A percentile compares a stretch with the other conserved stretches of the same genome.
Conservation (phyloP, 2,329 filamentous ascomycete species). For the Cladophialophora immunda region DNA sequence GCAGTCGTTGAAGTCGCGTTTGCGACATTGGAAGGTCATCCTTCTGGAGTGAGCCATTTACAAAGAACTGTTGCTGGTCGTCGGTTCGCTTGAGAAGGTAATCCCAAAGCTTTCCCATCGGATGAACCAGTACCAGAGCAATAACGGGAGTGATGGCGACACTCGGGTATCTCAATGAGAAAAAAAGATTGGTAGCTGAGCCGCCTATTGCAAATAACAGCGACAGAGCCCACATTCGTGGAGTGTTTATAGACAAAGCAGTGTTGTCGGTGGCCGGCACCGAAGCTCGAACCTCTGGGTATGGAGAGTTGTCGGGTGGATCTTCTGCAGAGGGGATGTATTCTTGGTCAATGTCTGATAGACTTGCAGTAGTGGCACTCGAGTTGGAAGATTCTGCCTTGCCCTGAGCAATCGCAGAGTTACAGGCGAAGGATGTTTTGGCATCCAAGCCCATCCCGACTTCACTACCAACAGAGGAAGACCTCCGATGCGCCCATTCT, state of each 20-base stretch:
- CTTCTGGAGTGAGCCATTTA: constrained; percentile 65
- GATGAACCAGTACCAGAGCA: constrained; percentile 83
- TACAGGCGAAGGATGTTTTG: constrained; percentile 45
- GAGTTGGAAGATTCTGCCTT: constrained; percentile 42
- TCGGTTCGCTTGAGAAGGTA: constrained; percentile 68
- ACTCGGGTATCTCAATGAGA: constrained; percentile 88
- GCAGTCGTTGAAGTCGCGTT: constrained; percentile 53
- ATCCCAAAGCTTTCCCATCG: constrained; percentile 83
- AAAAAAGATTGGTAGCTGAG: constrained; percentile 86
- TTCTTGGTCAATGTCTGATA: constrained; percentile 47
- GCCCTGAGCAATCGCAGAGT: constrained; percentile 28
- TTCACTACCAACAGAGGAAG: constrained; percentile 45
- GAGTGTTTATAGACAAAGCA: constrained; percentile 80
- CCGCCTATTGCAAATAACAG: constrained; percentile 81
- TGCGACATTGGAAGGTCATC: constrained; percentile 32
- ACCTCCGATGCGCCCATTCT: constrained; percentile 36
- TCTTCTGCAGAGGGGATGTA: constrained; percentile 45
- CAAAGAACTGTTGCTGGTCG: constrained; percentile 64
- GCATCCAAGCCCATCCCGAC: constrained; percentile 46
- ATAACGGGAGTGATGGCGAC: constrained; percentile 90
- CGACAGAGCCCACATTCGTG: constrained; percentile 86
- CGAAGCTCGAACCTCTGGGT: constrained; percentile 81
- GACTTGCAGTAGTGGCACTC: constrained; percentile 42
- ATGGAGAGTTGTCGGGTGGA: constrained; percentile 53
- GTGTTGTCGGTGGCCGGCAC: constrained; percentile 79